Base-by-base conservation (phyloP, 257 asterid species). In the Jacaranda mimosifolia region DNA sequence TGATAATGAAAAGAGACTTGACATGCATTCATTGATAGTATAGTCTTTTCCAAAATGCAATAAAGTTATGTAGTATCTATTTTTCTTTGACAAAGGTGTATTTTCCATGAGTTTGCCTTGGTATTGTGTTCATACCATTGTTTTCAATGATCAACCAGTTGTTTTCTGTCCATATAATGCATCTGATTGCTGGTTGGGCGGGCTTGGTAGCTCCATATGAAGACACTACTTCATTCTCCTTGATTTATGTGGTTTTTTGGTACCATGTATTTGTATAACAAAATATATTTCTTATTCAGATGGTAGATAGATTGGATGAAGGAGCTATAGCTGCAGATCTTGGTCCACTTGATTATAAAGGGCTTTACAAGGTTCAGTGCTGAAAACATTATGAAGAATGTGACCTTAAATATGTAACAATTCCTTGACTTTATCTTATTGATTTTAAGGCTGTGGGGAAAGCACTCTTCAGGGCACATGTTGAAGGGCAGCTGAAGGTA, bases 381-480 rank as follows among this genome's bases (percentile, higher is more conserved):
- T 79, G 52, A 80, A 76, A 81, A 45, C 66, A 58, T 57, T 79
- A 36, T 42, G 40, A 84, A 72, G 63, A 67, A 53, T 65, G 66
- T 75, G 75, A 58, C 74, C 40, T 49, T 72, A 71, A 40, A 67
- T 74, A 18, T 73, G 40, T 70, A 74, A 58, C 63, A 69, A 48
- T 75, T 70, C 72, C 79, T 72, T 81, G 65, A 76, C 76, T 42
- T 80, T 71, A 42, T 81, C 70, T 10, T 69, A 81, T 77, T 83
- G 76, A 63, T 74, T 73, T 26, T 76, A 86, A 93, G 97, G 96
- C 98, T 72, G 97, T 93, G 74, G 98, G 94, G n/a, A 93, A 90
- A 85, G 98, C 98, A 53, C 95, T 93, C 81, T 93, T 93, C 79
- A 86, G 94, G 83, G 98, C 98, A 81, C 98, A 93, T 86, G 98